phyloP scores from a whole-genome alignment of 768 basidiomycete species.

The Hortiboletus campestris region DNA sequence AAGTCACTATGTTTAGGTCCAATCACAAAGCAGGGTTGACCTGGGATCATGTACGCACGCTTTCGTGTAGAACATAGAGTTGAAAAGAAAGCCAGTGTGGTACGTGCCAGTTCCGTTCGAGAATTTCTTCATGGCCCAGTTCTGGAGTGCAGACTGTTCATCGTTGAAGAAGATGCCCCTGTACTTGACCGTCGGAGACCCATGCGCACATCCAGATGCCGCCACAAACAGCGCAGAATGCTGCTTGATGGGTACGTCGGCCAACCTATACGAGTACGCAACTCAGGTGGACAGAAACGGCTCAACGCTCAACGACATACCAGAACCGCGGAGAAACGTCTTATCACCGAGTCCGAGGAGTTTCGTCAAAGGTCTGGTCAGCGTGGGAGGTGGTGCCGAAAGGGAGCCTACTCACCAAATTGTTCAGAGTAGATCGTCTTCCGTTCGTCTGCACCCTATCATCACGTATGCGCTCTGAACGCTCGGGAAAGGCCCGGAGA shows the following conservation, averaged over 20 bases:
- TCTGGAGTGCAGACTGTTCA: not conserved
- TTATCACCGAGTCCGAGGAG: constrained; percentile 4
- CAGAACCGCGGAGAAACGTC: constrained; percentile 6
- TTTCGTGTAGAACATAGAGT: not conserved
- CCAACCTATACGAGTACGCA: not conserved
- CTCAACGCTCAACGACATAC: not conserved
- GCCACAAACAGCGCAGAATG: not conserved
- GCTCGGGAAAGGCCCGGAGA: not conserved
- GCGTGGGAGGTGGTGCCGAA: not conserved
- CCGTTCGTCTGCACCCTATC: not conserved
- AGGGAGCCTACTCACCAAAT: not conserved
- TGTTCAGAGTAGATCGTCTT: constrained; percentile 2
- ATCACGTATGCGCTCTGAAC: not conserved
- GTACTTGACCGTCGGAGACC: constrained; percentile 56
- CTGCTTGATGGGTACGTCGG: not conserved
- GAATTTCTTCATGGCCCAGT: not conserved
- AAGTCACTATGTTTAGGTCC: not conserved
- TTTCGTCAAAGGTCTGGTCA: not conserved
- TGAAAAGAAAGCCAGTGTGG: not conserved
- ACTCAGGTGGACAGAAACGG: not conserved
- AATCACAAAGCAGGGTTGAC: not conserved
- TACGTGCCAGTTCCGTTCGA: not conserved
- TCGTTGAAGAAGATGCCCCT: constrained; percentile 40
- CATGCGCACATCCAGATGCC: not conserved
- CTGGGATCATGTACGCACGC: not conserved